Conservation (phyloP, 139 green algal genomes). For the Picochlorum sp. region DNA sequence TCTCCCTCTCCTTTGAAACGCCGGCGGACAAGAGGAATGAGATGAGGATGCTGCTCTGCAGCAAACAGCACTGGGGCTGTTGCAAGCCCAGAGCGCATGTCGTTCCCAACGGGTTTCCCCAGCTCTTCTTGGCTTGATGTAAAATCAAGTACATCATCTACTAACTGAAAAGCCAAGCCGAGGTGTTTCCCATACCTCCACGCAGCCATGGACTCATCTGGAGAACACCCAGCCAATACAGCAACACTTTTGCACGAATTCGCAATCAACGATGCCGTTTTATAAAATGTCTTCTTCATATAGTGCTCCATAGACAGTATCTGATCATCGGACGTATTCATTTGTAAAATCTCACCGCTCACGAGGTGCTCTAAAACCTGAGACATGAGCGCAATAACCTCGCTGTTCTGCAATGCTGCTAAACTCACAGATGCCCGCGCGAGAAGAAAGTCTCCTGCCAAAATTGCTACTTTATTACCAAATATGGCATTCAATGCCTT, state of each 20-base stretch:
- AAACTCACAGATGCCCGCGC: conserved; percentile 86
- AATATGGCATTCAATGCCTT: conserved; percentile 73
- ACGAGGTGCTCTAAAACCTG: conserved; percentile 94
- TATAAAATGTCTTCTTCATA: conserved; percentile 89
- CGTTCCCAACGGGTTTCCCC: conserved; percentile 90
- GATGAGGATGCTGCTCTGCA: conserved; percentile 53
- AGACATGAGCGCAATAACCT: conserved; percentile 83
- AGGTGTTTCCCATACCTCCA: conserved; percentile 65
- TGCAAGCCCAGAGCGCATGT: conserved; percentile 80
- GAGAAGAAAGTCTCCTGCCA: conserved; percentile 96
- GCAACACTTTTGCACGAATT: conserved; percentile 77
- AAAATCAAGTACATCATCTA: conserved; percentile 97
- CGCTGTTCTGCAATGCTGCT: conserved; percentile 73
- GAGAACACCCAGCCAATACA: conserved; percentile 53
- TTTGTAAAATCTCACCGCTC: conserved; percentile 94
- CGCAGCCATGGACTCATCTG: conserved; percentile 30
- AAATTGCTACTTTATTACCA: conserved; percentile 88
- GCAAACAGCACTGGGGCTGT: conserved; percentile 89
- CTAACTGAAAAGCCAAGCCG: conserved; percentile 92
- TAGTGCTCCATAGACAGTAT: conserved; percentile 75
- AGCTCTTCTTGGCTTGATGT: conserved; percentile 57
- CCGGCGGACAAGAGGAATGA: conserved; percentile 62
- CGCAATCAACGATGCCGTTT: conserved; percentile 93
- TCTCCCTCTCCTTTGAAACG: conserved; percentile 68
- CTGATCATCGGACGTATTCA: conserved; percentile 66